Conservation (phyloP, 805 yeast species). For the Saccharomycopsis vini region DNA sequence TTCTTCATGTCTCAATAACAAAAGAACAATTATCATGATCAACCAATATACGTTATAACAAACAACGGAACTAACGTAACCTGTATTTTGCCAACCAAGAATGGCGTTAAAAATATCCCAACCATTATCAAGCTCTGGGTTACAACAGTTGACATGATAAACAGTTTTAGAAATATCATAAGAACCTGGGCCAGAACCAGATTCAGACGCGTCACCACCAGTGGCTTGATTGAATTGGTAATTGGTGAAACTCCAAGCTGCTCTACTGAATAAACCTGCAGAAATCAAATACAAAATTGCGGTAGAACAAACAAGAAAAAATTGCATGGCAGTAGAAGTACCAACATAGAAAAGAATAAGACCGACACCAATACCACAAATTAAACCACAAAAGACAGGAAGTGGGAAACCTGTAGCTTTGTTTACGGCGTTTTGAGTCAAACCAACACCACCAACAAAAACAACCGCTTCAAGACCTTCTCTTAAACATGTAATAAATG, state of each 20-base stretch:
- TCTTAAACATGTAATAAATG: conserved; percentile 84
- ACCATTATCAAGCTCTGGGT: conserved; percentile 84
- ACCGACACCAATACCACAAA: conserved; percentile 74
- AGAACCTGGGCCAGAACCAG: conserved; percentile 92
- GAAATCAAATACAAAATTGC: conserved; percentile 81
- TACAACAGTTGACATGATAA: conserved; percentile 97
- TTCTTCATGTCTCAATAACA: conserved; percentile 74
- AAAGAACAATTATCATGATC: conserved; percentile 43
- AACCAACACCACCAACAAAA: conserved; percentile 92
- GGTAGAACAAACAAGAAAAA: conserved; percentile 81
- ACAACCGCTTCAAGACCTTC: conserved; percentile 97
- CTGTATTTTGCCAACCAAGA: conserved; percentile 96
- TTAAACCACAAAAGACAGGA: conserved; percentile 82
- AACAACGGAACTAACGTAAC: conserved; percentile 85
- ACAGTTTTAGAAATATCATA: conserved; percentile 72
- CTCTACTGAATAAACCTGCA: conserved; percentile 90
- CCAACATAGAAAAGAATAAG: conserved; percentile 70
- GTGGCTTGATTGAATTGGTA: conserved; percentile 53
- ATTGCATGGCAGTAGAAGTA: conserved; percentile 70
- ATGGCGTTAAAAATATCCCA: conserved; percentile 96
- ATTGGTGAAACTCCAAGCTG: conserved; percentile 81
- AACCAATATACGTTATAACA: conserved; percentile 90
- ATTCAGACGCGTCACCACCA: conserved; percentile 94
- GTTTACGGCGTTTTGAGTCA: conserved; percentile 37
- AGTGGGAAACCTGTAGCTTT: conserved; percentile 73